Conservation (phyloP, 2,329 filamentous ascomycete species). For the Fusarium foetens region DNA sequence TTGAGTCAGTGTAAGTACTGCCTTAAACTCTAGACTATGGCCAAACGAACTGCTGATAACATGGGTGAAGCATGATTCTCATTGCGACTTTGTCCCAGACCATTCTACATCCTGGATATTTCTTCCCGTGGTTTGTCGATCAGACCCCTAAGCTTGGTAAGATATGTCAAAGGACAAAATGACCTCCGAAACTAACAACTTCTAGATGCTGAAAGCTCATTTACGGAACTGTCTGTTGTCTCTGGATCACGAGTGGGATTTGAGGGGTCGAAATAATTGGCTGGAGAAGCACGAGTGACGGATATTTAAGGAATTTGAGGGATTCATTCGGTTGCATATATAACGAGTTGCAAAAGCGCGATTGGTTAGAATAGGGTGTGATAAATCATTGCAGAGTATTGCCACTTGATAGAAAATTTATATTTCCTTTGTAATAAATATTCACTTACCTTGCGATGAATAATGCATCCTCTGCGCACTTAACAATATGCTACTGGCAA, state of each 20-base stretch:
- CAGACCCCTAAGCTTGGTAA: background rate
- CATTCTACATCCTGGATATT: background rate
- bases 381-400: fast-evolving
- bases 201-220: background rate
- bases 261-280: background rate
- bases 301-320: background rate
- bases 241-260: background rate
- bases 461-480: fast-evolving
- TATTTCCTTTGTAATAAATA: fast-evolving
- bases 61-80: background rate
- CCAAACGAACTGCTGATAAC: fast-evolving
- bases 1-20: slow-evolving; percentile 1
- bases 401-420: fast-evolving
- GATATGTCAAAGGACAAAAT: fast-evolving
- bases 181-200: fast-evolving
- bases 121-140: background rate
- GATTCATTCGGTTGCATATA: fast-evolving
- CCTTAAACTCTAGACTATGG: fast-evolving
- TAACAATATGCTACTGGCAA: fast-evolving
- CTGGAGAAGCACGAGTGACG: fast-evolving
- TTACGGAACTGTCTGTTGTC: background rate
- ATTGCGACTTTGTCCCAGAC: background rate
- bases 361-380: fast-evolving
- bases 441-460: no score
- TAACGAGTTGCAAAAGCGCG: fast-evolving